A percentile compares a stretch with the other conserved stretches of the same genome.
Conservation (phyloP, 2,329 filamentous ascomycete species). For the Lecanoromycetidae sp. region DNA sequence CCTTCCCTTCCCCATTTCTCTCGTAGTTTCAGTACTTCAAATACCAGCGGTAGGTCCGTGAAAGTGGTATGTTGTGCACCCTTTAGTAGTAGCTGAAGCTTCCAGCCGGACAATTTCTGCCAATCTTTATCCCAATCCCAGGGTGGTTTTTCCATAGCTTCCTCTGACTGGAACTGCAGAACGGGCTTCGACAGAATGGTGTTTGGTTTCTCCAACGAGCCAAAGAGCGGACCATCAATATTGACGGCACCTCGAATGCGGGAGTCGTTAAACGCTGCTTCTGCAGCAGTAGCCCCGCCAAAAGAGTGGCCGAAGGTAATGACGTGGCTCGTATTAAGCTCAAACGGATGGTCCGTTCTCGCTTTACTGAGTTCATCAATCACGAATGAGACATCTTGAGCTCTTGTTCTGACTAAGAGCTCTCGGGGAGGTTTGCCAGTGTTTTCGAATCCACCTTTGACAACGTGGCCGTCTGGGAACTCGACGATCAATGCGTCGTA, state of each 20-base stretch:
- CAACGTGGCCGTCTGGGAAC: not conserved
- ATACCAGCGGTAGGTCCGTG: not conserved
- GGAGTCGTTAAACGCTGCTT: conserved; percentile 23
- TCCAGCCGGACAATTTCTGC: not conserved
- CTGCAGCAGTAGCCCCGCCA: conserved; percentile 27
- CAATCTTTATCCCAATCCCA: not conserved
- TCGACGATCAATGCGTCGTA: conserved; percentile 8
- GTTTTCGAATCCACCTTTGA: not conserved
- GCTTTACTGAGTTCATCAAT: not conserved
- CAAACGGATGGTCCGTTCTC: not conserved
- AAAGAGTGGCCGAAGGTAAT: conserved; percentile 28
- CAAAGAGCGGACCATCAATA: conserved; percentile 29
- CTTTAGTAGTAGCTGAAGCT: not conserved
- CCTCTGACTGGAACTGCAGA: not conserved
- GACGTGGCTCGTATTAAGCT: conserved; percentile 14
- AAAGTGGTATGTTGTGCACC: not conserved
- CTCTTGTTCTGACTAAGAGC: not conserved
- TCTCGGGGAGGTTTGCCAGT: not conserved
- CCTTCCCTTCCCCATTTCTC: not conserved
- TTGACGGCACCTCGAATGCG: conserved; percentile 30
- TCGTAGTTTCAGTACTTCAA: not conserved
- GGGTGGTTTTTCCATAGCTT: not conserved
- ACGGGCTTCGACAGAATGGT: not conserved
- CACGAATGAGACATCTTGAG: conserved; percentile 6
- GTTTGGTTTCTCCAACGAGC: conserved; percentile 3